phyloP scores from a whole-genome alignment of 441 rosid genomes.

The Croton setiger region DNA sequence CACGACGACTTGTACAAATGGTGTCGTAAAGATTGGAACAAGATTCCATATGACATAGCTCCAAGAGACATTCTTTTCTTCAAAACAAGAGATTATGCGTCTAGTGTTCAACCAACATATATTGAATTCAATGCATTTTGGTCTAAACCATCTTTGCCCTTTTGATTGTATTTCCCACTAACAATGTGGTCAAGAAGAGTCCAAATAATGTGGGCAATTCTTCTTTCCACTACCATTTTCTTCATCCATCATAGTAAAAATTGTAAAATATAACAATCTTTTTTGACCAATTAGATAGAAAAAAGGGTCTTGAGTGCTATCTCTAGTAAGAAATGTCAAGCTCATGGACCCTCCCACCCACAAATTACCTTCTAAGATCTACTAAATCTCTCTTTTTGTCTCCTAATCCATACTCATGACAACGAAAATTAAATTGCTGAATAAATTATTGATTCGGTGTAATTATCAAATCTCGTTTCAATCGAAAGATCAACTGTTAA shows the following conservation, averaged over 20 bases:
- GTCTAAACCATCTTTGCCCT: background rate
- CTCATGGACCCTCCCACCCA: constrained; percentile 26
- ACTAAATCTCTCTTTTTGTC: constrained; percentile 9
- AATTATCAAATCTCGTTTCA: too few species aligned
- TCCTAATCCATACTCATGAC: too few species aligned
- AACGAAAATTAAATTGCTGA: too few species aligned
- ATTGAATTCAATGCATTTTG: background rate
- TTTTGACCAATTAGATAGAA: constrained; percentile 19
- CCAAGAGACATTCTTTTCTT: constrained; percentile 7
- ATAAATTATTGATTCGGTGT: too few species aligned
- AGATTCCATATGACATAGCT: constrained; percentile 3
- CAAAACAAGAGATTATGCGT: background rate
- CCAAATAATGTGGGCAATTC: constrained; percentile 20
- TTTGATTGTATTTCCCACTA: constrained; percentile 14
- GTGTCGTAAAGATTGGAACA: constrained; percentile 12
- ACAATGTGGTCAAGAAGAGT: background rate
- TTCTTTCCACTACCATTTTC: constrained; percentile 15
- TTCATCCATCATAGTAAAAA: constrained; percentile 15
- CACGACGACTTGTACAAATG: background rate
- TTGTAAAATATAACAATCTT: constrained; percentile 15
- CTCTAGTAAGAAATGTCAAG: constrained; percentile 36
- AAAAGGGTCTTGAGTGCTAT: constrained; percentile 21
- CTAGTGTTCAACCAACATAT: background rate
- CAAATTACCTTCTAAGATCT: constrained; percentile 19
- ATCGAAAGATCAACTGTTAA: too few species aligned